Evolutionary conservation across 257 asterid genomes (phyloP), one percentile per base, ranked within the genome.

Genomic region (Jasminum sambac): DNA sequence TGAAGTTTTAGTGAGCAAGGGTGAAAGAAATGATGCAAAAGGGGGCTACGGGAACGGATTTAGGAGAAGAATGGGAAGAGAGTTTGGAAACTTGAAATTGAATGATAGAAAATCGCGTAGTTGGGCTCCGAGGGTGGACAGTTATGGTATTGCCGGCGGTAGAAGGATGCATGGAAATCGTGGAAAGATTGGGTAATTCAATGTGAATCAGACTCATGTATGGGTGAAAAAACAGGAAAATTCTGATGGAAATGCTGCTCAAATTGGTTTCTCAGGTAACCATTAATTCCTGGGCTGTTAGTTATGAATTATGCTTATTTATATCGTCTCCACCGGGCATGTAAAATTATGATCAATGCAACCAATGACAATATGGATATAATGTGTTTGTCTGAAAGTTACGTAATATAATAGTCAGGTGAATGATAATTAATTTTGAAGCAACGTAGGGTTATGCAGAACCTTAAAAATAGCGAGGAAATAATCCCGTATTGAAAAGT

Each of bases 181-280:
- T 46, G 74, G 74, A 76, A 64, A 72, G 73, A 24, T 69, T 11
- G 17, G 72, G 40, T 11, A 34, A 8, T 40, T 4, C 19, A 63
- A 64, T 25, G 42, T 17, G 74, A 68, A 68, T 39, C 67, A 11
- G 62, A 48, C 64, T 34, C 74, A 63, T 44, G 38, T 25, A 58
- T 87, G 92, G 92, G 88, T 87, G 66, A 83, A 77, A 72, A 87
- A 77, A 73, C 85, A 78, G 74, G 81, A 83, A 55, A 69, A 34
- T 50, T 17, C 50, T 5, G 68, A 73, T 67, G 77, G 65, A 63
- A 68, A 40, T 74, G 79, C 65, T 80, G 72, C 78, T 73, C 68
- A 74, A 70, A 55, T 42, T 80, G 48, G 70, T 57, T 50, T 59
- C 65, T 63, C 68, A 23, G 90, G 88, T 82, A 78, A 67, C 67